These are phyloP conservation scores for Pseudoscleropodium purum DNA, from an alignment of 225 moss, liverwort and hornwort genomes.

Conservation along the genomic window DNA sequence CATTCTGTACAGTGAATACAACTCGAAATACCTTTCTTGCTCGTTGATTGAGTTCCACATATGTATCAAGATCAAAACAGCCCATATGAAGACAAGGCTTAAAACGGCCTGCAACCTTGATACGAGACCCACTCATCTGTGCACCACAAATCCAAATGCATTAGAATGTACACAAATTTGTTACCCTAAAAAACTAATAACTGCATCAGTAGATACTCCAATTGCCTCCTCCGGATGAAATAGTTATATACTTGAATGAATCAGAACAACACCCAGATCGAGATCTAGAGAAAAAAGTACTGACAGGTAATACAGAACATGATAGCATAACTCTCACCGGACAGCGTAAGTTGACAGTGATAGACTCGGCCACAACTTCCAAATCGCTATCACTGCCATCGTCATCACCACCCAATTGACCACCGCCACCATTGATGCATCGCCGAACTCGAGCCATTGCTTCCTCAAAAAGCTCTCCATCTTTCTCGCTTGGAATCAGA, in stretches of 20 bases:
- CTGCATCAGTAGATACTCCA: background rate
- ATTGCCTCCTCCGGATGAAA: background rate
- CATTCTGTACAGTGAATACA: background rate
- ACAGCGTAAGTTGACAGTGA: slow-evolving; percentile 83
- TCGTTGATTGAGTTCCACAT: slow-evolving; percentile 94
- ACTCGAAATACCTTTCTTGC: slow-evolving; percentile 68
- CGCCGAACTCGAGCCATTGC: slow-evolving; percentile 85
- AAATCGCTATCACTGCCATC: slow-evolving; percentile 94
- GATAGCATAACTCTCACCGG: slow-evolving; percentile 48
- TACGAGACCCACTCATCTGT: slow-evolving; percentile 98
- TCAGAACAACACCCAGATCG: background rate
- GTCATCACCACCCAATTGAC: slow-evolving; percentile 58
- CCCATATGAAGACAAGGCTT: slow-evolving; percentile 97
- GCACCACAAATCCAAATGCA: slow-evolving; percentile 4
- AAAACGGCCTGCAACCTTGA: slow-evolving; percentile 91
- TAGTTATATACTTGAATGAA: background rate
- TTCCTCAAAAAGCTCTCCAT: slow-evolving; percentile 86
- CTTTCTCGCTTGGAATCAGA: slow-evolving; percentile 62
- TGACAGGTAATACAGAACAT: background rate
- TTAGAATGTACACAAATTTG: background rate
- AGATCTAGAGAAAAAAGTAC: background rate
- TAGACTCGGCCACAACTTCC: slow-evolving; percentile 90
- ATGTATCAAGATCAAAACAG: slow-evolving; percentile 96
- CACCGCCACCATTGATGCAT: slow-evolving; percentile 85
- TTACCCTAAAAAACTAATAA: background rate